Base-by-base conservation (phyloP, 208 protist genomes). In the Crithidia sp. region DNA sequence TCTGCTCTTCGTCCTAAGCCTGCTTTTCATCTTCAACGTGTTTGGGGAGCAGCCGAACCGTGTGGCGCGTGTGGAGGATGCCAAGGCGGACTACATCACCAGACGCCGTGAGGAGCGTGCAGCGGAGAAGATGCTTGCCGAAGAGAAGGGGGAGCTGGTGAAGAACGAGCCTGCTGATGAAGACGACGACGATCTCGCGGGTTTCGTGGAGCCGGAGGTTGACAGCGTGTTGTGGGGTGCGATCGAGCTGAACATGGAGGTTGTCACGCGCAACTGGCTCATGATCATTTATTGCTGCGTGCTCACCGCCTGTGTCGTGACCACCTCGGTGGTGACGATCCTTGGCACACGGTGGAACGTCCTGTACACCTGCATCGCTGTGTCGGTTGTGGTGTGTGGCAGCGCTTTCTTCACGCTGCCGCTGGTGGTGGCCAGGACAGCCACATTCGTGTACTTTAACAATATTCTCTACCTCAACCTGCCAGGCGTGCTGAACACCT, bases 21-120 rank as follows among this genome's bases (percentile, higher is more conserved):
- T 87, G 12, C 66, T 91, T 40, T 89, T 87, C 56, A 61, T 83
- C 40, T 82, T 87, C 49, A 93, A 93, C 79, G 78, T 86, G 55
- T 82, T 85, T 61, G 85, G 68, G 9, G 88, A 93, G 84, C 36
- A 76, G 40, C 71, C n/a, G 7, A 89, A 93, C 71, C 65, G 71
- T 4, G 71, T 69, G 6, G 81, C 86, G 13, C 84, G 83, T 49
- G 5, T 52, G 6, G 78, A 85, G 39, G 83, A 91, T 66, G 66
- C 61, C 13, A 52, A 77, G 66, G 39, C 82, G 2, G 43, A 77
- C 12, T 75, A 73, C 63, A 41, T 75, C 8, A 41, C 66, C 44
- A 19, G 66, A 36, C 36, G 70, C 62, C 67, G 57, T 10, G 69
- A 76, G 44, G 63, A 81, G 28, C 71, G 64, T 2, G 52, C 70